Conservation (phyloP, 2,329 filamentous ascomycete species). For the Colletotrichum tabaci region DNA sequence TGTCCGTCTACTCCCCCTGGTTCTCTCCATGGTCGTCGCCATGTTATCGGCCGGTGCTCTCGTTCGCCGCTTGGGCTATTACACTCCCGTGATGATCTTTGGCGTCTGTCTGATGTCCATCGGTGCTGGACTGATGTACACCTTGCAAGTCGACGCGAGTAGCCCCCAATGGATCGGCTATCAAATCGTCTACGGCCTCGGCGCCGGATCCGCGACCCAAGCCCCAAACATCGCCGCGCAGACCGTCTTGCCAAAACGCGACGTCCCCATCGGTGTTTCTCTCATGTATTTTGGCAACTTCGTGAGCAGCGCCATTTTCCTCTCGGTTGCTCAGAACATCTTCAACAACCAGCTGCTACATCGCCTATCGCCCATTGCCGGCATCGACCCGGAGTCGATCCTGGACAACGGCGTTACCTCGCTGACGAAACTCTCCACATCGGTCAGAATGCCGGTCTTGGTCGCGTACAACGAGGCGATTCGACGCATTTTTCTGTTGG, state of each 20-base stretch:
- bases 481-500: slow-evolving; percentile 68
- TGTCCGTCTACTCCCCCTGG: slow-evolving; percentile 56
- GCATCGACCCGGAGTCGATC: slow-evolving; percentile 51
- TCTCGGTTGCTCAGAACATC: slow-evolving; percentile 65
- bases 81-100: slow-evolving; percentile 59
- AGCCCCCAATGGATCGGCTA: slow-evolving; percentile 48
- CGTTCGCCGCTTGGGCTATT: slow-evolving; percentile 59
- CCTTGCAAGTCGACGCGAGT: slow-evolving; percentile 49
- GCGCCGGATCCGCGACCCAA: slow-evolving; percentile 55
- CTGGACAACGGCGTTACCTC: slow-evolving; percentile 54
- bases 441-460: slow-evolving; percentile 31
- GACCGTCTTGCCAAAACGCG: slow-evolving; percentile 56
- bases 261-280: slow-evolving; percentile 63
- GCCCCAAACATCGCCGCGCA: slow-evolving; percentile 61
- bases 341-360: slow-evolving; percentile 63
- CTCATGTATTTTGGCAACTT: slow-evolving; percentile 61
- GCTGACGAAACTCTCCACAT: background rate
- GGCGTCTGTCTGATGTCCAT: slow-evolving; percentile 55
- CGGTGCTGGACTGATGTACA: slow-evolving; percentile 54
- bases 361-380: slow-evolving; percentile 54
- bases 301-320: slow-evolving; percentile 62
- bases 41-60: slow-evolving; percentile 52
- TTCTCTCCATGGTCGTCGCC: slow-evolving; percentile 55
- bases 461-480: slow-evolving; percentile 71
- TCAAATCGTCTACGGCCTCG: slow-evolving; percentile 46